A percentile compares a stretch with the other conserved stretches of the same genome.
Conservation (phyloP, 495 filamentous ascomycete species). For the Aspergillus biplanus region DNA sequence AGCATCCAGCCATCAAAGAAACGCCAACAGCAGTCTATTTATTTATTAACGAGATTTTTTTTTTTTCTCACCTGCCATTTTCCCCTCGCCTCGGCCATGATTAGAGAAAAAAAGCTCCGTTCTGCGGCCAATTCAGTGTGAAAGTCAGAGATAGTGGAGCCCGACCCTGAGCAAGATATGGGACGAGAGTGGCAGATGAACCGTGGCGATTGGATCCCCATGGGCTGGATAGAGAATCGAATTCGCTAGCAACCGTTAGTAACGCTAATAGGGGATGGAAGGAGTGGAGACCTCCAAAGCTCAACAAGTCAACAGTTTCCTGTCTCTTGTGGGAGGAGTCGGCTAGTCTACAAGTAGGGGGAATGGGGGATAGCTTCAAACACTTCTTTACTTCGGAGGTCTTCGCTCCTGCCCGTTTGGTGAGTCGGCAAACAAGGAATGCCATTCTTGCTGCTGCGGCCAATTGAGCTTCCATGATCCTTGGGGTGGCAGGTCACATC, state of each 20-base stretch:
- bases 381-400: not conserved
- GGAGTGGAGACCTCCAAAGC: slow-evolving; percentile 1
- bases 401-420: too few species aligned
- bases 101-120: slow-evolving; percentile 2
- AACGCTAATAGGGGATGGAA: not conserved
- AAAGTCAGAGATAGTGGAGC: not conserved
- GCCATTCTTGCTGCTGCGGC: too few species aligned
- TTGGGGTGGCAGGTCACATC: too few species aligned
- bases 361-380: not conserved
- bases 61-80: not conserved
- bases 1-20: not conserved
- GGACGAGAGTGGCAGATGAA: not conserved
- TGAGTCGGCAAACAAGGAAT: too few species aligned
- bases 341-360: too few species aligned
- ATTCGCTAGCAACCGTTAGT: slow-evolving; percentile 4
- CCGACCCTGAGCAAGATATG: not conserved
- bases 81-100: not conserved
- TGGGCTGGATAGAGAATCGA: not conserved
- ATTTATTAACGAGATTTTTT: not conserved
- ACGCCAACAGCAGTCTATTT: not conserved
- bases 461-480: too few species aligned
- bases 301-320: slow-evolving; percentile 7
- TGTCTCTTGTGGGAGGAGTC: too few species aligned
- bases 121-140: not conserved
- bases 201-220: not conserved